These are phyloP conservation scores for Eucalyptus sideroxylon DNA, from an alignment of 345 rosid genomes.

Conservation along the genomic window DNA sequence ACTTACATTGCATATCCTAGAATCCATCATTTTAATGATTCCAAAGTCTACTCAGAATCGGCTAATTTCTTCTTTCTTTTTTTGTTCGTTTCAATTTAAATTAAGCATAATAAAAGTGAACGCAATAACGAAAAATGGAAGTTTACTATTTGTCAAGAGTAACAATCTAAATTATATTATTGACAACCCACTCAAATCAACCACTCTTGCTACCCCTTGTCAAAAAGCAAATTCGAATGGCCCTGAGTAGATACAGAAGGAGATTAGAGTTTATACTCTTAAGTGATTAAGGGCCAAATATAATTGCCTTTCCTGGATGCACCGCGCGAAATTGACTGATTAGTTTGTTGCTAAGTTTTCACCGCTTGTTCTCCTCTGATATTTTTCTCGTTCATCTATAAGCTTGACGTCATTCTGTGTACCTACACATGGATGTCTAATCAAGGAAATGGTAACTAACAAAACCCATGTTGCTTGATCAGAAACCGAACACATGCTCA, in stretches of 20 bases:
- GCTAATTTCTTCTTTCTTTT: no score
- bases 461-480: neutral
- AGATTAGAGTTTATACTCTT: neutral
- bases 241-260: neutral
- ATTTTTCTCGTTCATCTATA: neutral
- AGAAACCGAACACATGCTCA: neutral
- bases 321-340: neutral
- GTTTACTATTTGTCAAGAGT: no score
- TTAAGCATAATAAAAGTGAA: no score
- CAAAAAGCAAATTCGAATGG: neutral
- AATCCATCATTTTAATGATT: no score
- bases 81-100: no score
- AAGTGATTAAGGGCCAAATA: neutral
- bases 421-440: conserved; percentile 52
- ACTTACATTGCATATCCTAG: no score
- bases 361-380: neutral
- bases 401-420: no score
- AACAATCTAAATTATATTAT: neutral
- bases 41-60: no score
- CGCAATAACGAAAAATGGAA: no score
- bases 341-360: neutral
- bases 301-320: neutral
- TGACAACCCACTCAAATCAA: neutral
- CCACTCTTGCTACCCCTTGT: neutral
- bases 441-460: conserved; percentile 74